Evolutionary conservation across 345 rosid genomes (phyloP).

Genomic region (Melaleuca quinquenervia): DNA sequence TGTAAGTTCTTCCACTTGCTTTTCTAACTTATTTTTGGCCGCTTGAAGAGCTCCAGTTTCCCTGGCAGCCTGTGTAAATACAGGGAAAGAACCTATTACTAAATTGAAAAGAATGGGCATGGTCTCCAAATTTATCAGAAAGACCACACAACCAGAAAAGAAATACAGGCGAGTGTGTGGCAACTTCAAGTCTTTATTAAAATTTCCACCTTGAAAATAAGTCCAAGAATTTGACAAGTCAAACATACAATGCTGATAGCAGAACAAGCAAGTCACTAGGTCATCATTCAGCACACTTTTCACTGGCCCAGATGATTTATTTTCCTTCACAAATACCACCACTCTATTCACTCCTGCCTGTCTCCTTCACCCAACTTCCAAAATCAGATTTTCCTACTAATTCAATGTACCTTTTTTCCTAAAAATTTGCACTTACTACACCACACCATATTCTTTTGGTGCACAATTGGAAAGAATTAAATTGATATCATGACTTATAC

Average conservation of each 20-base stretch:
- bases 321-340: neutral
- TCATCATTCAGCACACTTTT: neutral
- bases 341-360: neutral
- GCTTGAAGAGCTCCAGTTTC: conserved; percentile 99
- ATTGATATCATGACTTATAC: neutral
- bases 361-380: neutral
- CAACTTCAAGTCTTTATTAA: neutral
- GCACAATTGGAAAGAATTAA: neutral
- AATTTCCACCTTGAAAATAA: neutral
- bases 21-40: conserved; percentile 94
- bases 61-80: conserved; percentile 68
- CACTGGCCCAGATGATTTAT: neutral
- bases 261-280: neutral
- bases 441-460: neutral
- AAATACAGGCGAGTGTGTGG: neutral
- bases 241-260: neutral
- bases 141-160: neutral
- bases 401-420: neutral
- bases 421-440: neutral
- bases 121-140: neutral
- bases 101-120: neutral
- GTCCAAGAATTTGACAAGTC: neutral
- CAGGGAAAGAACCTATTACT: neutral
- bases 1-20: conserved; percentile 97
- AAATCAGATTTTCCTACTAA: neutral